phyloP scores from a whole-genome alignment of 2,329 filamentous ascomycete genomes.

The Colletotrichum salicis region DNA sequence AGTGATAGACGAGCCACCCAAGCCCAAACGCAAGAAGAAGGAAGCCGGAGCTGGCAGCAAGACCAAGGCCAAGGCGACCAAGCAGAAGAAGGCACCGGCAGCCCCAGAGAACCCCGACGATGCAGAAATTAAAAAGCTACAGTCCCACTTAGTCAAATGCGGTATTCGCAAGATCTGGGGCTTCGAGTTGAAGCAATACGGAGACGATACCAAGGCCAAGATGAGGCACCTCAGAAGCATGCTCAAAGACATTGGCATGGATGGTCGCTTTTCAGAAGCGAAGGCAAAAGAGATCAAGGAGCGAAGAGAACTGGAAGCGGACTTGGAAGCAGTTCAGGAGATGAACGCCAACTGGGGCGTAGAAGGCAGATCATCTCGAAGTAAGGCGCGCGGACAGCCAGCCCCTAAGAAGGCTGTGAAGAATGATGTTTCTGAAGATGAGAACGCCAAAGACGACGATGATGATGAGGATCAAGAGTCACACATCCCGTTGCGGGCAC shows the following conservation, averaged over 20 bases:
- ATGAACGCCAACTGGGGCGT: conserved; percentile 83
- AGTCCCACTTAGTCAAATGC: conserved; percentile 88
- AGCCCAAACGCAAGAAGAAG: conserved; percentile 68
- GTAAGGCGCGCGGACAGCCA: conserved; percentile 39
- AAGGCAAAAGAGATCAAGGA: conserved; percentile 91
- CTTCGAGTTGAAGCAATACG: conserved; percentile 81
- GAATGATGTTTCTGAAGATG: conserved; percentile 47
- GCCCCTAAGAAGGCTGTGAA: conserved; percentile 41
- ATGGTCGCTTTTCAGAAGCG: conserved; percentile 84
- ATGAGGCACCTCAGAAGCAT: conserved; percentile 82
- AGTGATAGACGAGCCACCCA: conserved; percentile 78
- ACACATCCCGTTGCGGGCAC: conserved; percentile 54
- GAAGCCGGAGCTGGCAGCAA: conserved; percentile 49
- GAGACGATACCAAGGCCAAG: conserved; percentile 78
- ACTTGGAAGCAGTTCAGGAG: conserved; percentile 85
- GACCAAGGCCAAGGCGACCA: conserved; percentile 31
- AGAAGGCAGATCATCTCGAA: conserved; percentile 54
- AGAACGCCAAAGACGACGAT: conserved; percentile 40
- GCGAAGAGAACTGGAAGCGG: conserved; percentile 81
- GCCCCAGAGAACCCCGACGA: conserved; percentile 75
- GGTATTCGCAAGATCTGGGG: conserved; percentile 93
- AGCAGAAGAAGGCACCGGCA: conserved; percentile 33
- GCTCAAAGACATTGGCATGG: conserved; percentile 87
- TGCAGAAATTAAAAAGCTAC: conserved; percentile 86
- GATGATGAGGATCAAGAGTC: conserved; percentile 45